Evolutionary conservation across 2,329 filamentous ascomycete species (phyloP).

Genomic region (Alternaria brassicae): DNA sequence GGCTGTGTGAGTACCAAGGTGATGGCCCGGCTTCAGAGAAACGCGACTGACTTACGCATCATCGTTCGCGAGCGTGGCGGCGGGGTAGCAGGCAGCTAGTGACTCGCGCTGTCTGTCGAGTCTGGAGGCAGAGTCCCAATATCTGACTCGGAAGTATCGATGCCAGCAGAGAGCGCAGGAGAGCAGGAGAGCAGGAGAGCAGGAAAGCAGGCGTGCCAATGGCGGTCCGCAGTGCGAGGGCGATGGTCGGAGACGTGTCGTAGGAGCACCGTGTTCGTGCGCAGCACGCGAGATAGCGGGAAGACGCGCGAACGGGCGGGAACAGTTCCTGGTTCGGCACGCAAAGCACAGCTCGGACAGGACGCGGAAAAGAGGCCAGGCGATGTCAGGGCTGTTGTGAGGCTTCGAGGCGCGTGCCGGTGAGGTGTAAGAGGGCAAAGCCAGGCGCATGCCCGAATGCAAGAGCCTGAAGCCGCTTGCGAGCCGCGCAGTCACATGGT

Average conservation of each 20-base stretch:
- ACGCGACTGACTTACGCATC: slow-evolving; percentile 30
- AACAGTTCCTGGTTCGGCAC: neutral
- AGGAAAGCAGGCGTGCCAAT: slow-evolving; percentile 1
- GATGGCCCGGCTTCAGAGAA: slow-evolving; percentile 15
- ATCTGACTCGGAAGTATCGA: neutral
- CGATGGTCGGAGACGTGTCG: slow-evolving; percentile 18
- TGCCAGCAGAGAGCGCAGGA: neutral
- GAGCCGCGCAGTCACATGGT: slow-evolving; percentile 31
- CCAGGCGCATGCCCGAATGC: slow-evolving; percentile 5
- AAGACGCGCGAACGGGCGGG: slow-evolving; percentile 31
- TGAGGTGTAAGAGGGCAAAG: slow-evolving; percentile 17
- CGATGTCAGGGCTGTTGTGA: slow-evolving; percentile 11
- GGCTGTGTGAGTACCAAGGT: slow-evolving; percentile 27
- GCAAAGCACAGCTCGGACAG: slow-evolving; percentile 6
- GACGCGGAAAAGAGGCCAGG: slow-evolving; percentile 13
- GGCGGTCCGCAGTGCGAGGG: slow-evolving; percentile 1
- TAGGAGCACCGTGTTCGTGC: slow-evolving; percentile 14
- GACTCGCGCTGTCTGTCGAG: slow-evolving; percentile 9
- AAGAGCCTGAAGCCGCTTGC: slow-evolving; percentile 23
- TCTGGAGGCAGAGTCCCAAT: slow-evolving; percentile 4
- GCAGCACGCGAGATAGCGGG: slow-evolving; percentile 19
- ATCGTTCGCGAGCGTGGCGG: slow-evolving; percentile 21
- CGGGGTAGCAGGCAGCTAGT: slow-evolving; percentile 24
- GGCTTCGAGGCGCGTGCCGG: slow-evolving; percentile 28
- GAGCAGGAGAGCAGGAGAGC: neutral